Evolutionary conservation across 2,329 filamentous ascomycete genomes (phyloP).

Genomic region (Eutypella sp.): DNA sequence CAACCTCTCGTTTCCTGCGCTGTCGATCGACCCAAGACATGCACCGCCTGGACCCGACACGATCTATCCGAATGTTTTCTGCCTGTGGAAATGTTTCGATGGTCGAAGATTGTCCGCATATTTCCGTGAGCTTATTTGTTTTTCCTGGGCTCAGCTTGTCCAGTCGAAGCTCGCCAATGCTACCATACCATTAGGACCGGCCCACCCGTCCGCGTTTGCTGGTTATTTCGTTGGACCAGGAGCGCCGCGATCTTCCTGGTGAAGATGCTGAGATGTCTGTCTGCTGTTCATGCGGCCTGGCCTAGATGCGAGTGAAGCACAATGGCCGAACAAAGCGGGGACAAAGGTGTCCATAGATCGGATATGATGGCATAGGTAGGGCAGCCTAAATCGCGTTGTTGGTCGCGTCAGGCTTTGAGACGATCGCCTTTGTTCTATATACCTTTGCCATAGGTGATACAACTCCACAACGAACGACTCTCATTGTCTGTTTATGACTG

Average conservation of each 20-base stretch:
- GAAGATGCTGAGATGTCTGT: constrained; percentile 7
- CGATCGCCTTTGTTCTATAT: constrained; percentile 12
- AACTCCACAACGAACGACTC: constrained; percentile 11
- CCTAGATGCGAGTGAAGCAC: not conserved
- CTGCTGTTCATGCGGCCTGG: constrained; percentile 3
- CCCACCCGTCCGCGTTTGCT: constrained; percentile 13
- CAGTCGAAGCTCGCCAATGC: constrained; percentile 14
- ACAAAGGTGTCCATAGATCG: constrained; percentile 15
- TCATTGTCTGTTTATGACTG: constrained; percentile 24
- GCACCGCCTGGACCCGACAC: constrained; percentile 24
- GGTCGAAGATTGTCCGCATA: not conserved
- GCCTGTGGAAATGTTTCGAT: not conserved
- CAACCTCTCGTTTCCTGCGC: constrained; percentile 26
- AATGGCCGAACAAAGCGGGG: constrained; percentile 18
- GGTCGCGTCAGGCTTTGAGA: constrained; percentile 9
- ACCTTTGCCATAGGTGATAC: constrained; percentile 9
- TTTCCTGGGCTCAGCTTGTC: constrained; percentile 1
- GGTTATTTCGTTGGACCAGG: constrained; percentile 24
- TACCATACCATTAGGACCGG: constrained; percentile 12
- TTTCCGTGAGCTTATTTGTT: constrained; percentile 4
- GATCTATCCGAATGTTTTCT: not conserved
- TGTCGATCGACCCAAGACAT: constrained; percentile 19
- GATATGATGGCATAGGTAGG: constrained; percentile 11
- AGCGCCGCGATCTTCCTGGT: constrained; percentile 1
- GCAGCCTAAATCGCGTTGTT: not conserved